Evolutionary conservation across 805 yeast genomes (phyloP).

Genomic region (Teunomyces cretensis): DNA sequence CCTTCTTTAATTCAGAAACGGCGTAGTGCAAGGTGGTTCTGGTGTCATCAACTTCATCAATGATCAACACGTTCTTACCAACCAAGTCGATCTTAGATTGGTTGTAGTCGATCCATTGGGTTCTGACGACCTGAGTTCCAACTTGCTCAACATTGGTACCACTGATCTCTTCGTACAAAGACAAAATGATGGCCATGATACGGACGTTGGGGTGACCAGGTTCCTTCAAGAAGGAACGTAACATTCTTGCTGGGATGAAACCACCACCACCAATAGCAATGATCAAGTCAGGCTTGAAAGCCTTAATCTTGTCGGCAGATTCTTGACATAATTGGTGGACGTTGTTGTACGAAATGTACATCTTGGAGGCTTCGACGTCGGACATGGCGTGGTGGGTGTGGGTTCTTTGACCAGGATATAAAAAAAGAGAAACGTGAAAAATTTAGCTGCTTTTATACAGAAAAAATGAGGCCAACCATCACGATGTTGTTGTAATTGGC

Average conservation of each 20-base stretch:
- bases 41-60: slow-evolving; percentile 86
- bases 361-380: slow-evolving; percentile 39
- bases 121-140: slow-evolving; percentile 69
- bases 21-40: slow-evolving; percentile 84
- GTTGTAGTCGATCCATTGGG: slow-evolving; percentile 80
- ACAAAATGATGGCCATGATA: slow-evolving; percentile 91
- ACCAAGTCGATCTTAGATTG: slow-evolving; percentile 61
- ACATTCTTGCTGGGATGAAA: slow-evolving; percentile 93
- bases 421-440: slow-evolving; percentile 3
- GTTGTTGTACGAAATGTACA: slow-evolving; percentile 78
- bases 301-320: slow-evolving; percentile 58
- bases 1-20: slow-evolving; percentile 69
- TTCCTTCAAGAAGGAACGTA: slow-evolving; percentile 87
- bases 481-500: background rate
- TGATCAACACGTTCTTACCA: slow-evolving; percentile 69
- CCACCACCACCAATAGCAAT: slow-evolving; percentile 99
- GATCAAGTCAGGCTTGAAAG: slow-evolving; percentile 82
- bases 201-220: slow-evolving; percentile 87
- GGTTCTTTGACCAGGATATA: slow-evolving; percentile 2
- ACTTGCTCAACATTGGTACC: slow-evolving; percentile 41
- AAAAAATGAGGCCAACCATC: background rate
- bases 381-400: slow-evolving; percentile 6
- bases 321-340: slow-evolving; percentile 72
- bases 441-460: slow-evolving; percentile 1
- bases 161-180: slow-evolving; percentile 78